These are phyloP conservation scores for Boletellus ananiceps DNA, from an alignment of 768 basidiomycete species.

Conservation along the genomic window DNA sequence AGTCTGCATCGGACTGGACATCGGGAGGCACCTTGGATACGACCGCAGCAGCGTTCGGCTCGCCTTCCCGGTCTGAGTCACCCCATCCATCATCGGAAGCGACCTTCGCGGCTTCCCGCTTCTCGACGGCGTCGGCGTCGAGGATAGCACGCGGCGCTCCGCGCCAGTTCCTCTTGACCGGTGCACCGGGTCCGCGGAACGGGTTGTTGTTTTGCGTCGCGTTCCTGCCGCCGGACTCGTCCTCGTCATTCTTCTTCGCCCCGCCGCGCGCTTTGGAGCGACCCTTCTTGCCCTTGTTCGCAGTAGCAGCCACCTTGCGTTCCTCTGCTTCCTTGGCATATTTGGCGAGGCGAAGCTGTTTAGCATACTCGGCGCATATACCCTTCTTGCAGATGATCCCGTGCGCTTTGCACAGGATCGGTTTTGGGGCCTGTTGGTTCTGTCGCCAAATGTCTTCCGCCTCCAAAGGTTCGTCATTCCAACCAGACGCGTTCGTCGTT, in stretches of 20 bases:
- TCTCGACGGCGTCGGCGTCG: constrained; percentile 21
- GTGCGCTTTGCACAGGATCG: constrained; percentile 29
- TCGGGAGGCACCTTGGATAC: background rate
- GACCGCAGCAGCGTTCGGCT: constrained; percentile 3
- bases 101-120: constrained; percentile 16
- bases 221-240: background rate
- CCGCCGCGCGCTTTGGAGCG: constrained; percentile 10
- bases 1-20: constrained; percentile 18
- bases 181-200: constrained; percentile 29
- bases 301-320: constrained; percentile 5
- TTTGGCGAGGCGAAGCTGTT: constrained; percentile 18
- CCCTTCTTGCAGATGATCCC: constrained; percentile 34
- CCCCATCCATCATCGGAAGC: constrained; percentile 19
- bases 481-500: background rate
- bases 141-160: constrained; percentile 26
- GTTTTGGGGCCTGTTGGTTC: constrained; percentile 5
- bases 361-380: constrained; percentile 33
- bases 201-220: constrained; percentile 8
- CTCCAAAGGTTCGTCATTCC: constrained; percentile 19
- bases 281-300: constrained; percentile 23
- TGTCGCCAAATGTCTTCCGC: constrained; percentile 23
- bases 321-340: constrained; percentile 17
- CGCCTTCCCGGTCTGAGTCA: constrained; percentile 13
- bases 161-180: constrained; percentile 30
- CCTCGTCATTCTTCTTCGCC: constrained; percentile 8